phyloP scores from a whole-genome alignment of 1,284 basidiomycete species.

The Austroboletus niveus region DNA sequence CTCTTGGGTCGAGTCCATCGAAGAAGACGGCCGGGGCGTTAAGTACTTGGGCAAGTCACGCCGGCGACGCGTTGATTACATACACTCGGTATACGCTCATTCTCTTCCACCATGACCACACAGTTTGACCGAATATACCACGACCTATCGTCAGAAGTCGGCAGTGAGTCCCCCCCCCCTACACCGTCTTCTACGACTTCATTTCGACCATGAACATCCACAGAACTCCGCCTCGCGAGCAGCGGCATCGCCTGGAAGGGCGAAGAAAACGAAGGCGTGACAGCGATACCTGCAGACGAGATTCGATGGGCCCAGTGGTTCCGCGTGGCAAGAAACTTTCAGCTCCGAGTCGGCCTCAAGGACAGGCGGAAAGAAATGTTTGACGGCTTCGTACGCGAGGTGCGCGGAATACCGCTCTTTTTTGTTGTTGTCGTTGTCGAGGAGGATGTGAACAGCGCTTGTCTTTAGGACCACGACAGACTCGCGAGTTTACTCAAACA shows the following conservation, averaged over 20 bases:
- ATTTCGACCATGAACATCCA: not conserved
- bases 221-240: constrained; percentile 85
- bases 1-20: constrained; percentile 35
- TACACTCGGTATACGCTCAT: not conserved
- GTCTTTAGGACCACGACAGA: constrained; percentile 76
- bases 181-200: not conserved
- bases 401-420: constrained; percentile 31
- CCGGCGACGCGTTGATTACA: constrained; percentile 24
- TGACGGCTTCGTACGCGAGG: constrained; percentile 92
- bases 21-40: not conserved
- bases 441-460: constrained; percentile 1
- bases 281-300: constrained; percentile 68
- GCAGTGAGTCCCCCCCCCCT: constrained; percentile 59
- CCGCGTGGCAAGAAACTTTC: constrained; percentile 89
- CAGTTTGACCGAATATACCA: constrained; percentile 86
- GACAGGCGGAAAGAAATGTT: constrained; percentile 82
- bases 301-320: constrained; percentile 91
- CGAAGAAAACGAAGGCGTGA: constrained; percentile 61
- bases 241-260: constrained; percentile 94
- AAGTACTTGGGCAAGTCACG: too few relatives aligned
- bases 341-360: constrained; percentile 81
- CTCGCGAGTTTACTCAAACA: constrained; percentile 76
- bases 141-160: constrained; percentile 69
- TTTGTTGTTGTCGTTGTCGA: too few relatives aligned
- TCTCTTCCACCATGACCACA: constrained; percentile 41